Evolutionary conservation across 225 moss, liverwort and hornwort genomes (phyloP).

Genomic region (Straminergon stramineum): DNA sequence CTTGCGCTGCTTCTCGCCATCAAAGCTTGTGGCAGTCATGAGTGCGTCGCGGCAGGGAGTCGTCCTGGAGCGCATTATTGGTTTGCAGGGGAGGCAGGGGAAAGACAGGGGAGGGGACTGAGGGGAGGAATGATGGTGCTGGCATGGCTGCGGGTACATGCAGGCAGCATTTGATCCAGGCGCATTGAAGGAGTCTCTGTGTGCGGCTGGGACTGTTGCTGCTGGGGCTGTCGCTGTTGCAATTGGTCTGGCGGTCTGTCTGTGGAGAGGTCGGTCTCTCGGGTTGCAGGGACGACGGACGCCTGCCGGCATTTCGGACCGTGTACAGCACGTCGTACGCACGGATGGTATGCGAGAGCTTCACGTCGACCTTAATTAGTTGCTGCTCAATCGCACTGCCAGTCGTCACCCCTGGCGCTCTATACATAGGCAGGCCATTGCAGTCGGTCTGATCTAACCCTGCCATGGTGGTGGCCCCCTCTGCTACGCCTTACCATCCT

Average conservation of each 20-base stretch:
- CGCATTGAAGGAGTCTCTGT: conserved; percentile 13
- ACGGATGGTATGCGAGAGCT: conserved; percentile 7
- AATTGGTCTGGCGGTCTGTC: conserved; percentile 16
- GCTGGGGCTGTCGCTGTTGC: neutral
- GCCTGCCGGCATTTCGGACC: conserved; percentile 6
- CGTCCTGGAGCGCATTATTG: conserved; percentile 23
- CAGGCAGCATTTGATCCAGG: conserved; percentile 26
- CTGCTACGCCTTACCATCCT: neutral
- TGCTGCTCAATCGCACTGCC: neutral
- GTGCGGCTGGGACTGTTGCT: conserved; percentile 1
- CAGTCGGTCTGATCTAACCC: neutral
- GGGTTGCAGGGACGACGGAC: neutral
- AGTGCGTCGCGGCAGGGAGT: neutral
- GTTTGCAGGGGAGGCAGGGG: neutral
- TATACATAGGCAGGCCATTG: conserved; percentile 12
- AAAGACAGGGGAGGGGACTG: neutral
- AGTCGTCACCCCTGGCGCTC: neutral
- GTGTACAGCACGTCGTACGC: conserved; percentile 20
- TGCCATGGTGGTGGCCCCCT: neutral
- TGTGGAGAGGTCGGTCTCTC: conserved; percentile 15
- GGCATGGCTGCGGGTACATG: conserved; percentile 1
- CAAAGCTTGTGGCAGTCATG: conserved; percentile 16
- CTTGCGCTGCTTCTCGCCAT: neutral
- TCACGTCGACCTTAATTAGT: conserved; percentile 1
- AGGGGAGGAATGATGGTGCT: conserved; percentile 11